Evolutionary conservation across 495 filamentous ascomycete species (phyloP).

Genomic region (Penicillium alfredii): DNA sequence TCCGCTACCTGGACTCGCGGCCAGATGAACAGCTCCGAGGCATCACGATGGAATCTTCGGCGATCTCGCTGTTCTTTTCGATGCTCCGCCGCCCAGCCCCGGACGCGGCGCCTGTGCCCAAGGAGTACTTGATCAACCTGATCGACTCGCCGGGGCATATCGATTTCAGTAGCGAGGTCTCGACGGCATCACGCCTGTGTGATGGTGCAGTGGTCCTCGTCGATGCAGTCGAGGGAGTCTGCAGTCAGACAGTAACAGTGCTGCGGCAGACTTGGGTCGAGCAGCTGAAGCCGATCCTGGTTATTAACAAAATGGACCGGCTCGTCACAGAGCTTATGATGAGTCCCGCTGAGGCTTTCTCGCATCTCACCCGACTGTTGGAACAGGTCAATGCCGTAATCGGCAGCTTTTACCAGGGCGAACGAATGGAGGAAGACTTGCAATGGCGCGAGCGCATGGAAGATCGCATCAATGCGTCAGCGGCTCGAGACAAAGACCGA

Average conservation of each 20-base stretch:
- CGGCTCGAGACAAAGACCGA: constrained; percentile 35
- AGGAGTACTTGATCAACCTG: constrained; percentile 93
- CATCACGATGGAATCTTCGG: constrained; percentile 99
- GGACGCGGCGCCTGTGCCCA: constrained; percentile 61
- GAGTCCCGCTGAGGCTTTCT: constrained; percentile 82
- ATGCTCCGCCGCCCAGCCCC: constrained; percentile 67
- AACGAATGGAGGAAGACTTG: constrained; percentile 97
- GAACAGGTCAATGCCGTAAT: constrained; percentile 97
- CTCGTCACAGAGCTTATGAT: constrained; percentile 90
- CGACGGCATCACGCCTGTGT: constrained; percentile 87
- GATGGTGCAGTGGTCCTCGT: constrained; percentile 93
- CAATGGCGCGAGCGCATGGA: constrained; percentile 94
- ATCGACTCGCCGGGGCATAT: constrained; percentile 99
- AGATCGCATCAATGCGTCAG: constrained; percentile 60
- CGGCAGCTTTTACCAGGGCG: constrained; percentile 95
- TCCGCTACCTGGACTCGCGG: constrained; percentile 93
- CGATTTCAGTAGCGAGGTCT: constrained; percentile 97
- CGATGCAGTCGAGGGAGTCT: constrained; percentile 97
- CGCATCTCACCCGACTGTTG: constrained; percentile 80
- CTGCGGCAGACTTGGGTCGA: constrained; percentile 94
- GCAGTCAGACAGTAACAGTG: constrained; percentile 96
- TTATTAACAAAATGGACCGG: constrained; percentile 98
- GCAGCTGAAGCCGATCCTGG: constrained; percentile 86
- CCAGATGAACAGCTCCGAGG: constrained; percentile 95
- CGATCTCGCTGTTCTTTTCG: constrained; percentile 94